Evolutionary conservation across 805 yeast genomes (phyloP).

Genomic region (Yarrowia sp.): DNA sequence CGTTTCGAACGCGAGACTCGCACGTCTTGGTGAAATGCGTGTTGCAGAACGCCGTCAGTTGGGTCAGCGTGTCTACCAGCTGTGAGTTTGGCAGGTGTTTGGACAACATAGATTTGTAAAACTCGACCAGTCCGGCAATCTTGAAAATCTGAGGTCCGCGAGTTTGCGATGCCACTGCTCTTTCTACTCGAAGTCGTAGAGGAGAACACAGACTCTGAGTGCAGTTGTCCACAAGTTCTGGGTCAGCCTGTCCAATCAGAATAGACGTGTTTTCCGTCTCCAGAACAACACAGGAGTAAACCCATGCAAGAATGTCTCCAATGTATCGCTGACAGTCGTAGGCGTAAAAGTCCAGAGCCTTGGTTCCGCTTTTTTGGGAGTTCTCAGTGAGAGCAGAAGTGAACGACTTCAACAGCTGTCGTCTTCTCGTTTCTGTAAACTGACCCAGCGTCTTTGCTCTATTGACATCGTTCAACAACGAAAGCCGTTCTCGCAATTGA

Average conservation of each 20-base stretch:
- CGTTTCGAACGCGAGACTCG: constrained; percentile 50
- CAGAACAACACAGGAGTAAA: constrained; percentile 84
- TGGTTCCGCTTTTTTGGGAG: constrained; percentile 45
- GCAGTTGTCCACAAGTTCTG: constrained; percentile 57
- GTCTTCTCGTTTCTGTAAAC: constrained; percentile 74
- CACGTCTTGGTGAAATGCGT: constrained; percentile 54
- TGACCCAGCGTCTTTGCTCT: constrained; percentile 59
- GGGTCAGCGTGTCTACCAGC: constrained; percentile 44
- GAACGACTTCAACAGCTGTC: constrained; percentile 70
- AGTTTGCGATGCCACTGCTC: constrained; percentile 68
- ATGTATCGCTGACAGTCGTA: constrained; percentile 83
- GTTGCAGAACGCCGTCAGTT: constrained; percentile 51
- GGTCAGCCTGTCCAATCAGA: constrained; percentile 57
- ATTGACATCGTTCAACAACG: constrained; percentile 49
- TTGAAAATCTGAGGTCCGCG: constrained; percentile 63
- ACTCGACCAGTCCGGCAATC: constrained; percentile 65
- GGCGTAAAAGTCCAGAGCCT: constrained; percentile 68
- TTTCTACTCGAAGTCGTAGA: constrained; percentile 68
- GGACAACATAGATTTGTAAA: constrained; percentile 71
- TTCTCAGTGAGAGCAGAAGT: constrained; percentile 50
- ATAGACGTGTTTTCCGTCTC: constrained; percentile 79
- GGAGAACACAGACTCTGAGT: constrained; percentile 65
- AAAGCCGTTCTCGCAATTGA: constrained; percentile 46
- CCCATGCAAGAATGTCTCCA: constrained; percentile 87
- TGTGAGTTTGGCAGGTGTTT: constrained; percentile 51